Conservation (phyloP, 139 green algal genomes). For the Parachlorella kessleri region DNA sequence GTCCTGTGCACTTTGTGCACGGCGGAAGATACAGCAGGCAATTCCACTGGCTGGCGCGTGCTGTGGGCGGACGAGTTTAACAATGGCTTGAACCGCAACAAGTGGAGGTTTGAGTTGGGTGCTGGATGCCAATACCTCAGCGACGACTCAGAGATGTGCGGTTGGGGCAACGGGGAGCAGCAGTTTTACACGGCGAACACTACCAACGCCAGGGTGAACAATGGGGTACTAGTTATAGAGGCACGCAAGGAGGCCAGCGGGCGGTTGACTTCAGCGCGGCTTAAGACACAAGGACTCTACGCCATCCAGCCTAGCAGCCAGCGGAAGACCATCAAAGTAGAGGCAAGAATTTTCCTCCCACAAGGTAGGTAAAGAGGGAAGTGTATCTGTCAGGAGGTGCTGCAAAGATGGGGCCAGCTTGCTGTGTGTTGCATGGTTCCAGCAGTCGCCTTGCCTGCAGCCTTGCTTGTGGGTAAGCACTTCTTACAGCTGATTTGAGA, state of each 20-base stretch:
- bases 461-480: too few relatives aligned
- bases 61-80: conserved; percentile 17
- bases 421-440: too few relatives aligned
- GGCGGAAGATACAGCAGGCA: too few relatives aligned
- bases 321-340: neutral
- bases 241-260: neutral
- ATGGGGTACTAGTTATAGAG: neutral
- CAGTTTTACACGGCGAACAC: neutral
- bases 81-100: neutral
- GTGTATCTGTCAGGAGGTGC: too few relatives aligned
- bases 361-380: too few relatives aligned
- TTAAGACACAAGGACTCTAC: neutral
- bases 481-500: neutral
- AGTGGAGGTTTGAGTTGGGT: conserved; percentile 13
- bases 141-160: neutral
- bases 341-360: neutral
- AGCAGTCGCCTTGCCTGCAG: too few relatives aligned
- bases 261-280: neutral
- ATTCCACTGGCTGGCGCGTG: conserved; percentile 4
- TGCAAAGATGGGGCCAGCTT: too few relatives aligned
- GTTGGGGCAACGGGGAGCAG: conserved; percentile 21
- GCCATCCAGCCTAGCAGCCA: neutral
- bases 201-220: neutral
- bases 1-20: too few relatives aligned
- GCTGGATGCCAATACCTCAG: conserved; percentile 5